Evolutionary conservation across 352 stramenopile species (phyloP).

Genomic region (Pythium myriotylum): DNA sequence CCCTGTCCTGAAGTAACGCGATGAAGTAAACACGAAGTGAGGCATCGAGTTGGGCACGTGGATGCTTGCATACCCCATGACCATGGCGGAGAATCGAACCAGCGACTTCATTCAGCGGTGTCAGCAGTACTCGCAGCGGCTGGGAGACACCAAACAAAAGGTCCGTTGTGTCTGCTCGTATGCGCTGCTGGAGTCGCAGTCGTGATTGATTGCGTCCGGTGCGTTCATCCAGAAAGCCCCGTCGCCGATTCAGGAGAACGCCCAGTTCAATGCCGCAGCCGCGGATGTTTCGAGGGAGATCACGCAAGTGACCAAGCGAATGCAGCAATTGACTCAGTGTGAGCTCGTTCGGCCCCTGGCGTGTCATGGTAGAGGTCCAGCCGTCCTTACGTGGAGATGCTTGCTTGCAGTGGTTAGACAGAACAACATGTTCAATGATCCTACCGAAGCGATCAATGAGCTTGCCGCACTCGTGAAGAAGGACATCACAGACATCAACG

Average conservation of each 20-base stretch:
- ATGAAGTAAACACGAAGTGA: slow-evolving; percentile 35
- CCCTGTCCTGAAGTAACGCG: slow-evolving; percentile 25
- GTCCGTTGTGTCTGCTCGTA: background rate
- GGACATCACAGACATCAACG: slow-evolving; percentile 87
- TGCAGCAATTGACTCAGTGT: slow-evolving; percentile 83
- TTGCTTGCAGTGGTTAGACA: slow-evolving; percentile 70
- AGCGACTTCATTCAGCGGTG: slow-evolving; percentile 69
- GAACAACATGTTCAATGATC: slow-evolving; percentile 91
- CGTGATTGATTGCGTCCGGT: slow-evolving; percentile 15
- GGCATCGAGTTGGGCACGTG: slow-evolving; percentile 20
- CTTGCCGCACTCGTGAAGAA: slow-evolving; percentile 82
- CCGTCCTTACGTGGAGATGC: background rate
- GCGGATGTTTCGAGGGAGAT: slow-evolving; percentile 86
- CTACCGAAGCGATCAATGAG: slow-evolving; percentile 83
- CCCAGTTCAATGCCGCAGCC: slow-evolving; percentile 78
- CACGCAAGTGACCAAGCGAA: slow-evolving; percentile 72
- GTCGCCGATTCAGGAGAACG: slow-evolving; percentile 66
- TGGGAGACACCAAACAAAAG: slow-evolving; percentile 27
- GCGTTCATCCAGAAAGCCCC: slow-evolving; percentile 39
- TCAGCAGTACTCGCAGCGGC: slow-evolving; percentile 45
- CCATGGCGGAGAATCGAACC: slow-evolving; percentile 74
- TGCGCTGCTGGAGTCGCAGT: too few species aligned
- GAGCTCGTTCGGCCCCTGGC: slow-evolving; percentile 21
- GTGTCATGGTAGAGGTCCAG: background rate
- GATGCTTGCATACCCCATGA: slow-evolving; percentile 5